Base-by-base conservation (phyloP, 768 basidiomycete species). In the Mrakia hoshinonis region DNA sequence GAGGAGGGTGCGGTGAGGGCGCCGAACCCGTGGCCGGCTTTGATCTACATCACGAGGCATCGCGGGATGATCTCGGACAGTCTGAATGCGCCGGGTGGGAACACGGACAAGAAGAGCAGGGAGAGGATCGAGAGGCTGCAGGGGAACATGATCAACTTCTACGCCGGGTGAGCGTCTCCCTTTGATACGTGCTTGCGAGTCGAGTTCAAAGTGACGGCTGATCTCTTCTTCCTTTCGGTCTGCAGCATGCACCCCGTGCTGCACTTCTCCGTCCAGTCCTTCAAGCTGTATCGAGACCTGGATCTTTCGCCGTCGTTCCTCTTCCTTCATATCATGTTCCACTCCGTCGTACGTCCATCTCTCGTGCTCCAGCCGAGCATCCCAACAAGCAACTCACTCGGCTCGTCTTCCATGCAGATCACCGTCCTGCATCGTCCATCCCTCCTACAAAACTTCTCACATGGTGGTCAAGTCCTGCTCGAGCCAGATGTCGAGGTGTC, bases 401-500 rank as follows among this genome's bases (percentile, higher is more conserved):
- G 6, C 3, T 55, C 24, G 22, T 22, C 34, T 36, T 51, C 43
- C n/a, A 12, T 29, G 43, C 49, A 51, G 36, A 55, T 51, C 24
- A 68, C 54, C 36, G 54, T 68, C 24, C 67, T 73, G 24, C 72
- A 73, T 38, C 72, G 72, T 20, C 72, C 72, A 1, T 68, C 66
- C 9, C 38, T 73, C 22, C 67, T 73, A 22, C 72, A 68, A 47
- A 62, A 63, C 51, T 73, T 73, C n/a, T 36, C 31, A 7, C 62
- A 31, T 6, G 72, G 65, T 15, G 72, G 62, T 6, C 60, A 73
- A 31, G 72, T 73, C 4, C 72, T 73, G n/a, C 26, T 73, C 26
- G 72, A 68, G 36, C 67, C 66, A 4, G 68, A 73, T 36, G 52
- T 49, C 15, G 72, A 73, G 51, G 72, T 73, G 7, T 73, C 72